phyloP scores from a whole-genome alignment of 305 asterid species.

The Fraxinus paxiana region DNA sequence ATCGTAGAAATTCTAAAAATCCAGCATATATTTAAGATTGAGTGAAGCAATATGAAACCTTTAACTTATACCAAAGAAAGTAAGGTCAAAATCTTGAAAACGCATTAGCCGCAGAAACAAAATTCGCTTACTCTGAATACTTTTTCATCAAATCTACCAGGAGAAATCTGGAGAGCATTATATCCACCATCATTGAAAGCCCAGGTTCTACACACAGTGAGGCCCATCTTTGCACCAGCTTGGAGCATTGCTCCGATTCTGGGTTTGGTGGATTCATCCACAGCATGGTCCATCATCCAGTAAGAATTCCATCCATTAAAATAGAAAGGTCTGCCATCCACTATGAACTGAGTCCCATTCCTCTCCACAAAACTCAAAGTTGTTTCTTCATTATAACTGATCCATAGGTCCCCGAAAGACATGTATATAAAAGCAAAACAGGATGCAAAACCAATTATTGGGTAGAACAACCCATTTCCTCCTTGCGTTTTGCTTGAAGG shows the following conservation, averaged over 20 bases:
- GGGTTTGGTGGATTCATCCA: constrained; percentile 51
- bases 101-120: not conserved
- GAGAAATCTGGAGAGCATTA: constrained; percentile 85
- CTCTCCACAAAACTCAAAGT: constrained; percentile 78
- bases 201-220: constrained; percentile 96
- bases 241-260: constrained; percentile 65
- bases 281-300: constrained; percentile 98
- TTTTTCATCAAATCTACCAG: constrained; percentile 76
- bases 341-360: constrained; percentile 81
- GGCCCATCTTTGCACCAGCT: constrained; percentile 89
- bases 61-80: not conserved
- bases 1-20: not conserved
- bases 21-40: not conserved
- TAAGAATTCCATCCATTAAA: constrained; percentile 98
- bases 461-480: constrained; percentile 82
- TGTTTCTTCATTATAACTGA: constrained; percentile 35
- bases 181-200: constrained; percentile 95
- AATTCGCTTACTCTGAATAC: constrained; percentile 68
- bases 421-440: constrained; percentile 71
- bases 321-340: constrained; percentile 81
- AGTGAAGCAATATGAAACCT: not conserved
- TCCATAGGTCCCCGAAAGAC: constrained; percentile 82
- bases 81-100: not conserved
- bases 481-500: constrained; percentile 38
- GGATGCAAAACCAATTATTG: constrained; percentile 77